Conservation (phyloP, 2,329 filamentous ascomycete species). For the Cladosporium sphaerospermum region DNA sequence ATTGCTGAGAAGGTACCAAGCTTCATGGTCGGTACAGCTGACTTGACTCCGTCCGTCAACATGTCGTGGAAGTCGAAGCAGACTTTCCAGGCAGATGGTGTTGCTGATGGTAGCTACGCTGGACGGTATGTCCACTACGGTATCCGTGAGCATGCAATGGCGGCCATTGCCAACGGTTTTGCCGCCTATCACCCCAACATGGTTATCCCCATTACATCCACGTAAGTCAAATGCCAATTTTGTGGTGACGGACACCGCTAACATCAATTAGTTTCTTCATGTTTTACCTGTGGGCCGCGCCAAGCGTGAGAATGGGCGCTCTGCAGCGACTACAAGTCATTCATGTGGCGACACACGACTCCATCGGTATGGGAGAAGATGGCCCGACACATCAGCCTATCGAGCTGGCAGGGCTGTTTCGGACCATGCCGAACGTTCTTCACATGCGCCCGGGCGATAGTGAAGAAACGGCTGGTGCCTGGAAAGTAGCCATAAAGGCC, state of each 20-base stretch:
- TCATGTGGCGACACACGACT: slow-evolving; percentile 36
- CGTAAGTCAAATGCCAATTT: slow-evolving; percentile 33
- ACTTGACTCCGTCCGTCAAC: slow-evolving; percentile 34
- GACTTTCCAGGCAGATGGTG: slow-evolving; percentile 45
- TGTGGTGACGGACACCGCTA: slow-evolving; percentile 2
- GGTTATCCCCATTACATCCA: slow-evolving; percentile 33
- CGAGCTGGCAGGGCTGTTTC: slow-evolving; percentile 31
- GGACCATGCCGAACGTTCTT: slow-evolving; percentile 34
- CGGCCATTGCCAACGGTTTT: slow-evolving; percentile 41
- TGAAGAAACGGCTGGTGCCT: slow-evolving; percentile 37
- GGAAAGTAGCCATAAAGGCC: slow-evolving; percentile 35
- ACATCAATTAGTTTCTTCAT: slow-evolving; percentile 23
- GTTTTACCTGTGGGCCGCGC: slow-evolving; percentile 36
- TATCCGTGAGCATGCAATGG: slow-evolving; percentile 58
- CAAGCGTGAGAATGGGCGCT: slow-evolving; percentile 34
- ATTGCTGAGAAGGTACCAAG: slow-evolving; percentile 27
- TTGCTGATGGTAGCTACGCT: slow-evolving; percentile 49
- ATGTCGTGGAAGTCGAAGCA: slow-evolving; percentile 40
- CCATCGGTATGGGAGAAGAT: slow-evolving; percentile 33
- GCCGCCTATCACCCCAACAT: slow-evolving; percentile 32
- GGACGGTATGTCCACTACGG: slow-evolving; percentile 52
- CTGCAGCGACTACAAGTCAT: slow-evolving; percentile 32
- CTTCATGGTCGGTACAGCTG: slow-evolving; percentile 34
- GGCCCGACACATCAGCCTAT: slow-evolving; percentile 35
- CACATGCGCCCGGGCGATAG: slow-evolving; percentile 34